Evolutionary conservation across 2,329 filamentous ascomycete genomes (phyloP).

Genomic region (Beauveria varroae): DNA sequence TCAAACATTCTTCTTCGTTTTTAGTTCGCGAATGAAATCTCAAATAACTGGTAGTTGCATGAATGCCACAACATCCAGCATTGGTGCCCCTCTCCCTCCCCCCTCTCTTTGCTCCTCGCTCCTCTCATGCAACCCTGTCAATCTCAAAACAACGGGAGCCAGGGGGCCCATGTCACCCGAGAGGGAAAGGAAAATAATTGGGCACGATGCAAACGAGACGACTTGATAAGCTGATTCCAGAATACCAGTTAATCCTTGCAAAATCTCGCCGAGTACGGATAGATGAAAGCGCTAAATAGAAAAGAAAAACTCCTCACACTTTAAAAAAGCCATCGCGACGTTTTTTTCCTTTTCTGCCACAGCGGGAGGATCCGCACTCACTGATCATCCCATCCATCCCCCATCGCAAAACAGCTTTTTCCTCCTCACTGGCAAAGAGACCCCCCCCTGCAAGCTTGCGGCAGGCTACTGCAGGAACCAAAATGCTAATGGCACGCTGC

Average conservation of each 20-base stretch:
- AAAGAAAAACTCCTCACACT: too few species aligned
- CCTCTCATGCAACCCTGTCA: background rate
- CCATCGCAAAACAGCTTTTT: too few species aligned
- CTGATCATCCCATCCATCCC: too few species aligned
- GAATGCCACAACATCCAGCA: background rate
- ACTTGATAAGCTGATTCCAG: too few species aligned
- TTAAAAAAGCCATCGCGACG: background rate
- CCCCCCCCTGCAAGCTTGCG: too few species aligned
- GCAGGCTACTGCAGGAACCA: too few species aligned
- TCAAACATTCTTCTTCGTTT: background rate
- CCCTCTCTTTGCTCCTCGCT: background rate
- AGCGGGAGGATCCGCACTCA: background rate
- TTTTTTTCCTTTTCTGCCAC: too few species aligned
- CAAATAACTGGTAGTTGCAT: background rate
- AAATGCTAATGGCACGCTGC: too few species aligned
- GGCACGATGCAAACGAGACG: background rate
- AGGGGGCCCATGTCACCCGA: background rate
- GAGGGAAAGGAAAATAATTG: background rate
- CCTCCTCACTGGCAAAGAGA: too few species aligned
- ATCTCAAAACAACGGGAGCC: slow-evolving; percentile 4
- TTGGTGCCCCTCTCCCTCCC: background rate
- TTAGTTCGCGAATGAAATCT: background rate
- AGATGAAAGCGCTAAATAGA: too few species aligned
- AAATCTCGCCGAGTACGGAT: too few species aligned
- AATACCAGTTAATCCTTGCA: too few species aligned